Conservation (phyloP, 2,329 filamentous ascomycete species). For the Escovopsis sp. region DNA sequence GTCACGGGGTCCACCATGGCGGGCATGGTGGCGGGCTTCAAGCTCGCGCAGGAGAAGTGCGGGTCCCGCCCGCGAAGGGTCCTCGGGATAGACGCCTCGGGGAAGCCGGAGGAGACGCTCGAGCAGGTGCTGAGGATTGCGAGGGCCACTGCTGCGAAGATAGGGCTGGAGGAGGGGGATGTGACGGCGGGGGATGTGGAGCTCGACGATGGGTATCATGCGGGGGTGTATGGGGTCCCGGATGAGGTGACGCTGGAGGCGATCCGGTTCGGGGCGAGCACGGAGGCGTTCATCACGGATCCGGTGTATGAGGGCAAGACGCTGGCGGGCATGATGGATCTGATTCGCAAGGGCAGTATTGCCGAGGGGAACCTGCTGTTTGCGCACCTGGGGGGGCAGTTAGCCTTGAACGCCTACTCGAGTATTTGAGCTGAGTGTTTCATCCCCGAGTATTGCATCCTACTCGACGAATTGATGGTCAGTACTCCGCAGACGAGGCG, state of each 20-base stretch:
- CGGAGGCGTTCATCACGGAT: constrained; percentile 60
- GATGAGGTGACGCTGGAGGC: constrained; percentile 50
- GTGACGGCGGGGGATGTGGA: constrained; percentile 47
- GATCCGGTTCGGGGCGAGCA: constrained; percentile 51
- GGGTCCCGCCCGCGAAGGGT: constrained; percentile 34
- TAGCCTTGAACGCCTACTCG: constrained; percentile 52
- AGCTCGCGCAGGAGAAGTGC: constrained; percentile 36
- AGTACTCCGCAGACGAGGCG: too few species aligned
- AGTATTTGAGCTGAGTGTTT: too few species aligned
- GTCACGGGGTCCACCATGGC: constrained; percentile 58
- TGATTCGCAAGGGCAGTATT: constrained; percentile 49
- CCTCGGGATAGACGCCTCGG: constrained; percentile 45
- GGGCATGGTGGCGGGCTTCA: constrained; percentile 60
- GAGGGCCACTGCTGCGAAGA: constrained; percentile 43
- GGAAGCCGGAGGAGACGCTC: constrained; percentile 36
- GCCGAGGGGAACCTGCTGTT: constrained; percentile 51
- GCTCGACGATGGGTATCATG: constrained; percentile 45
- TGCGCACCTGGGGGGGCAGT: constrained; percentile 54
- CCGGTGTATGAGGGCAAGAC: constrained; percentile 67
- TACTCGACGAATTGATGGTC: too few species aligned
- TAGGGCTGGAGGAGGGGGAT: constrained; percentile 43
- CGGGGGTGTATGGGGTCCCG: constrained; percentile 51
- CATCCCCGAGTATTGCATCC: too few species aligned
- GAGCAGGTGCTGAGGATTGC: constrained; percentile 54
- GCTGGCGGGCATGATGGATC: constrained; percentile 54